Conservation (phyloP, 2,329 filamentous ascomycete species). For the Davidsoniella eucalypti region DNA sequence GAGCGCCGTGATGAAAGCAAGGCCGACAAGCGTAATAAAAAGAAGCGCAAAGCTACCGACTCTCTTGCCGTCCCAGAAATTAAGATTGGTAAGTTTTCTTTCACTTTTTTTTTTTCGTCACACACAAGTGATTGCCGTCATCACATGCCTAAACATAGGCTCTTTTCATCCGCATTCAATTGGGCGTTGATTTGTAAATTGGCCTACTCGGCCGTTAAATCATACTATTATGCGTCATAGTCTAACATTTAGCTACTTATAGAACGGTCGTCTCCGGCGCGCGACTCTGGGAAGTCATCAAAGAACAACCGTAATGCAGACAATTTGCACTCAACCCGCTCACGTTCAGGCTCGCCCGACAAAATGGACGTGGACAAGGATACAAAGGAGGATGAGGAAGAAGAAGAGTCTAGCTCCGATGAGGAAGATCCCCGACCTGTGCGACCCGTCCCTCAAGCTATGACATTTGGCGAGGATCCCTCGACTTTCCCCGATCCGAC, state of each 20-base stretch:
- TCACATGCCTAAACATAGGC: neutral
- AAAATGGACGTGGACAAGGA: slow-evolving; percentile 45
- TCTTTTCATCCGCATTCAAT: neutral
- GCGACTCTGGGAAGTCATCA: slow-evolving; percentile 23
- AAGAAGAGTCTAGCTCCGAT: slow-evolving; percentile 35
- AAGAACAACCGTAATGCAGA: slow-evolving; percentile 37
- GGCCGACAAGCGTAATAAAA: slow-evolving; percentile 48
- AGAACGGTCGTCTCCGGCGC: slow-evolving; percentile 39
- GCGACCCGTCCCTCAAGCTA: slow-evolving; percentile 54
- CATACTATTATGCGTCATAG: no score
- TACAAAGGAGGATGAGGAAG: slow-evolving; percentile 23
- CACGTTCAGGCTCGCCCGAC: slow-evolving; percentile 29
- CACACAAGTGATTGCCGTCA: neutral
- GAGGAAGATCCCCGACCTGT: slow-evolving; percentile 45
- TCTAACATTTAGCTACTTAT: neutral
- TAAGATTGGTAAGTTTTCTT: slow-evolving; percentile 19
- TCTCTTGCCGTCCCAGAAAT: slow-evolving; percentile 37
- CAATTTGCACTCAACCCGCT: slow-evolving; percentile 43
- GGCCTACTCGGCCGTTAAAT: no score
- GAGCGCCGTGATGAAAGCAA: slow-evolving; percentile 30
- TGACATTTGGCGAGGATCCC: slow-evolving; percentile 85
- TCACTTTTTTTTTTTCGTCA: neutral
- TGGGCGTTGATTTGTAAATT: no score
- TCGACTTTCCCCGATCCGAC: slow-evolving; percentile 84
- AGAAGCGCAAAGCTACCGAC: slow-evolving; percentile 61